Base-by-base conservation (phyloP, 129 eudicot species). In the Tagetes patula region DNA sequence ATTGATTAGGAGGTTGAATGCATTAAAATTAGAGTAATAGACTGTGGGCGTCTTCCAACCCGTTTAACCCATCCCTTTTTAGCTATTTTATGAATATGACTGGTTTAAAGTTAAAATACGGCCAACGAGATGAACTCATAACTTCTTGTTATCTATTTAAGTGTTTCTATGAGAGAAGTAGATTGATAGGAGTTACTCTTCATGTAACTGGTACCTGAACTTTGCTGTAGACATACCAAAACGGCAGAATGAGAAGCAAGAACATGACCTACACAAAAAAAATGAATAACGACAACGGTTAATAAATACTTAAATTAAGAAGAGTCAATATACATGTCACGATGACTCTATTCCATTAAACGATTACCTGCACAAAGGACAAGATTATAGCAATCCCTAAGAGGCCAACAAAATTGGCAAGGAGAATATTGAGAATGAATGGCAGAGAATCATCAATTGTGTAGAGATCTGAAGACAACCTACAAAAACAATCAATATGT, bases 391-490 rank as follows among this genome's bases (percentile, higher is more conserved):
- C 88, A 54, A 89, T 87, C 34, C 98, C 98, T 63, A 92, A 65
- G 65, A 92, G 96, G 65, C 96, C 96, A 45, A 92, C 98, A 48
- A 89, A 85, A 83, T 89, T 92, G 48, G 98, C 96, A 74, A 92
- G 92, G 43, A 92, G 96, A 79, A 92, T 89, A 88, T 92, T 92
- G 87, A 92, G 96, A 55, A 92, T 92, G 65, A 92, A 92, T 1
- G 98, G 98, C 70, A 92, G 96, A 39, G 96, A 77, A 67, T 92
- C 98, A 59, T 92, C 98, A 53, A 92, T 92, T 9, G 95, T 89
- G 87, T 89, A 92, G 43, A 92, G 96, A 84, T 92, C 98, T 50
- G 98, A 92, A 55, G 98, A 92, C 81, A 92, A 58, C 81, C 98
- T 92, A 73, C 77, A 59, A 43, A 64, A 34, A 64, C 47, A 63